These are phyloP conservation scores for Geotrichum klebahnii DNA, from an alignment of 1,139 yeast genomes.

Conservation along the genomic window DNA sequence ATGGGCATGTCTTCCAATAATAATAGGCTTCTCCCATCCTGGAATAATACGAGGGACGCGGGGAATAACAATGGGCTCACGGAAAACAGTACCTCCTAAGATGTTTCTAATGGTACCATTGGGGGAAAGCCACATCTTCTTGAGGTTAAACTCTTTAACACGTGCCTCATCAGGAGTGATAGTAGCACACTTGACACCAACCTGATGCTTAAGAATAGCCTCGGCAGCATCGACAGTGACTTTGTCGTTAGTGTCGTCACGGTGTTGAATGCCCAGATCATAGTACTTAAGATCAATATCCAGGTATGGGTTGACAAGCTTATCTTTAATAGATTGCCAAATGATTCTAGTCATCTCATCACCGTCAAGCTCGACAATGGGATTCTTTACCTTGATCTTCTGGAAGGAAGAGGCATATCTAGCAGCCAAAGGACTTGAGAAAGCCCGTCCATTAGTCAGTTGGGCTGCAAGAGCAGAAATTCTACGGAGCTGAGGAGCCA, in stretches of 20 bases:
- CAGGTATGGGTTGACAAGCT: constrained; percentile 77
- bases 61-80: constrained; percentile 92
- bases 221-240: constrained; percentile 87
- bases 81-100: constrained; percentile 91
- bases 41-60: constrained; percentile 86
- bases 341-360: constrained; percentile 94
- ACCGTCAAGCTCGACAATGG: constrained; percentile 94
- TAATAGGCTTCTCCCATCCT: constrained; percentile 90
- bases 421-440: too few relatives aligned
- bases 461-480: constrained; percentile 6
- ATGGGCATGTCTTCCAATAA: constrained; percentile 94
- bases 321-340: constrained; percentile 76
- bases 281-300: constrained; percentile 87
- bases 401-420: constrained; percentile 29
- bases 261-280: constrained; percentile 78
- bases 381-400: constrained; percentile 78
- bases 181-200: constrained; percentile 95
- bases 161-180: constrained; percentile 98
- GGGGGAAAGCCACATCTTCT: constrained; percentile 96
- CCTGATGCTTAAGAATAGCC: constrained; percentile 83
- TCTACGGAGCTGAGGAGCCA: constrained; percentile 9
- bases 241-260: constrained; percentile 84
- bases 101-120: constrained; percentile 95
- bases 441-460: too few relatives aligned
- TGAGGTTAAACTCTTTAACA: constrained; percentile 80